These are phyloP conservation scores for Botrytis deweyae DNA, from an alignment of 2,329 filamentous ascomycete genomes.

Conservation along the genomic window DNA sequence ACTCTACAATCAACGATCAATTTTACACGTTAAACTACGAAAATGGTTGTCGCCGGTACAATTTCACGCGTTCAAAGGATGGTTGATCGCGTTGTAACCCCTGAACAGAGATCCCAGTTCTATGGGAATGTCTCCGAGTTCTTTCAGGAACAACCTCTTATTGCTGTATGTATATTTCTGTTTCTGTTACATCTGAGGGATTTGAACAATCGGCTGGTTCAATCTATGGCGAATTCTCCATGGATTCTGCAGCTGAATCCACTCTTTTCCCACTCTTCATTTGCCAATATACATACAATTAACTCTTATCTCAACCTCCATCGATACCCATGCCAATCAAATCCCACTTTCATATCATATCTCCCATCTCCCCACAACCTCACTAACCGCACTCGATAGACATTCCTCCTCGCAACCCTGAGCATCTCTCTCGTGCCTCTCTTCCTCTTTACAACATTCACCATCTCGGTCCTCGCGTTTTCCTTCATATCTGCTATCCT, in stretches of 20 bases:
- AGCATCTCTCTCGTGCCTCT: conserved; percentile 66
- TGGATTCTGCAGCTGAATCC: neutral
- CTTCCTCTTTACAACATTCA: conserved; percentile 66
- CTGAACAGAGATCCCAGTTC: conserved; percentile 57
- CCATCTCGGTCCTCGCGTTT: conserved; percentile 60
- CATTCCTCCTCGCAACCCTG: conserved; percentile 65
- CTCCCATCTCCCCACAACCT: conserved; percentile 14
- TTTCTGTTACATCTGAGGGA: neutral
- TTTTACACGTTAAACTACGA: neutral
- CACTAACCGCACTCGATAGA: conserved; percentile 45
- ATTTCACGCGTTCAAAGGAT: conserved; percentile 28
- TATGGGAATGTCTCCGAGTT: conserved; percentile 55
- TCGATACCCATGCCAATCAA: neutral
- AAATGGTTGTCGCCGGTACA: conserved; percentile 22
- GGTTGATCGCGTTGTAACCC: conserved; percentile 56
- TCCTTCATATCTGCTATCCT: conserved; percentile 60
- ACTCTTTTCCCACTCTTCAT: neutral
- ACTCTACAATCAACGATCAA: neutral
- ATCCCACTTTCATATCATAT: neutral
- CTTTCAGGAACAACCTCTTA: conserved; percentile 62
- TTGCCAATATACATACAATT: neutral
- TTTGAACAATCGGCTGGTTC: neutral
- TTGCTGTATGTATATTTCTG: conserved; percentile 56
- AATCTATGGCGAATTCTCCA: neutral
- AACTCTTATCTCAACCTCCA: neutral